A percentile compares a stretch with the other conserved stretches of the same genome.
These are phyloP conservation scores for Pichia deserticola DNA, from an alignment of 805 yeast species.

Conservation along the genomic window DNA sequence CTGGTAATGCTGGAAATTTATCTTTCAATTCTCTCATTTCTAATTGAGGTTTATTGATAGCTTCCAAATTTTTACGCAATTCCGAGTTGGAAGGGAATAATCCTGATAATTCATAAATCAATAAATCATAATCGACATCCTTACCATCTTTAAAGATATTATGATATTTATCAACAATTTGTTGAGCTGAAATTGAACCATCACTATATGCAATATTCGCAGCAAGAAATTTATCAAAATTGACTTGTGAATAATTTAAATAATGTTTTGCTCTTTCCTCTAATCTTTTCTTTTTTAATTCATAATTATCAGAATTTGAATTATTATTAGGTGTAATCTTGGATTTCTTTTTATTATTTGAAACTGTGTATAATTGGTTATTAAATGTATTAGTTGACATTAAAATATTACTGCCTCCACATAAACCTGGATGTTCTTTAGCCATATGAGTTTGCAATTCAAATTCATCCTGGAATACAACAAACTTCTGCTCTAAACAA, in stretches of 20 bases:
- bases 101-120: slow-evolving; percentile 56
- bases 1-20: slow-evolving; percentile 44
- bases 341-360: slow-evolving; percentile 15
- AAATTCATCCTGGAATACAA: slow-evolving; percentile 80
- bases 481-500: slow-evolving; percentile 85
- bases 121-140: slow-evolving; percentile 45
- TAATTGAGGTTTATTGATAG: slow-evolving; percentile 21
- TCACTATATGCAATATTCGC: slow-evolving; percentile 42
- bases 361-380: slow-evolving; percentile 54
- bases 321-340: slow-evolving; percentile 8
- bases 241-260: slow-evolving; percentile 43
- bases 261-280: slow-evolving; percentile 85
- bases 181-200: slow-evolving; percentile 39
- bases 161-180: slow-evolving; percentile 40
- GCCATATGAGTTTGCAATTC: slow-evolving; percentile 86
- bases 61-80: slow-evolving; percentile 33
- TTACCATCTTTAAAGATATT: slow-evolving; percentile 34
- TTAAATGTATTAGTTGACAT: slow-evolving; percentile 20
- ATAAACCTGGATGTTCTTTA: slow-evolving; percentile 48
- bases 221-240: slow-evolving; percentile 41
- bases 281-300: slow-evolving; percentile 50
- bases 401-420: slow-evolving; percentile 40
- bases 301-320: slow-evolving; percentile 14
- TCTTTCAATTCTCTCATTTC: slow-evolving; percentile 25
- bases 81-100: slow-evolving; percentile 41